phyloP scores from a whole-genome alignment of 768 basidiomycete species.

The Boletus fagicola region DNA sequence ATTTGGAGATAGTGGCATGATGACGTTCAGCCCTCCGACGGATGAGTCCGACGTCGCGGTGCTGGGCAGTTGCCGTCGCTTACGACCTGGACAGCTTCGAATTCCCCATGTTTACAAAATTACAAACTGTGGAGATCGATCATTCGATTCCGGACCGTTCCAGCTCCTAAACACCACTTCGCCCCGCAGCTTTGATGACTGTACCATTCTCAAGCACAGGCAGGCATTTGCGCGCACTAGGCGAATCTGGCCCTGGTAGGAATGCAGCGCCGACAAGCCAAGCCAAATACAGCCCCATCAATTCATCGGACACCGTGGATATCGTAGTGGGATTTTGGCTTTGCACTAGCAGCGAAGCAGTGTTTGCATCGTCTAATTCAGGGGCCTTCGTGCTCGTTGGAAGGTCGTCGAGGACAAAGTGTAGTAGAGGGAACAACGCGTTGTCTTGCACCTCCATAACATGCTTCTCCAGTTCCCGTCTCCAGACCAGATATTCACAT shows the following conservation, averaged over 20 bases:
- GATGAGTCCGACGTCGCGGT: neutral
- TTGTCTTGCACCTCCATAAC: conserved; percentile 95
- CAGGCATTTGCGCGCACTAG: conserved; percentile 41
- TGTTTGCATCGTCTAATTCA: conserved; percentile 85
- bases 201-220: conserved; percentile 44
- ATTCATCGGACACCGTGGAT: conserved; percentile 66
- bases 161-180: conserved; percentile 51
- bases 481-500: conserved; percentile 91
- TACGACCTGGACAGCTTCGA: neutral
- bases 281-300: conserved; percentile 86
- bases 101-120: neutral
- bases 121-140: neutral
- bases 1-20: neutral
- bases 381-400: conserved; percentile 96
- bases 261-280: conserved; percentile 90
- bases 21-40: neutral
- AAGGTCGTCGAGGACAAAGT: conserved; percentile 96
- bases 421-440: conserved; percentile 93
- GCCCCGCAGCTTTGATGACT: conserved; percentile 61
- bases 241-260: conserved; percentile 53
- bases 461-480: conserved; percentile 89
- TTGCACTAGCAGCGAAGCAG: conserved; percentile 52
- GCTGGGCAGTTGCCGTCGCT: neutral
- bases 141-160: neutral
- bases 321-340: conserved; percentile 37